Base-by-base conservation (phyloP, 1,284 basidiomycete species). In the Phellinidium pouzarii region DNA sequence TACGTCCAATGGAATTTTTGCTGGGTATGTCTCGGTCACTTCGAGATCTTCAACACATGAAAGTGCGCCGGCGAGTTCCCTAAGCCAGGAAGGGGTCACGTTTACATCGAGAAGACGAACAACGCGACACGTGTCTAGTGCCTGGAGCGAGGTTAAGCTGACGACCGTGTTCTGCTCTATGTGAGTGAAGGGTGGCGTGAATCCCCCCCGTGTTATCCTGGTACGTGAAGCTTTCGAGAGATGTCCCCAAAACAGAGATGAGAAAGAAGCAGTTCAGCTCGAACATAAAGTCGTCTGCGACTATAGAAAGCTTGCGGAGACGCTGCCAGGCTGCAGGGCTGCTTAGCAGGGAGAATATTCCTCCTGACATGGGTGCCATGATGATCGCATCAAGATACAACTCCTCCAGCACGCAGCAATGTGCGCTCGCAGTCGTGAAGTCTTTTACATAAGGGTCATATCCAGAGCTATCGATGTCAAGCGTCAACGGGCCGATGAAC, bases 311-410 rank as follows among this genome's bases (percentile, higher is more conserved):
- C n/a, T 31, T 37, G 26, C 37, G 53, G 14, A 55, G 34, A 5
- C 20, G 42, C 5, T 27, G 27, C 53, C 53, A 55, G 12, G 53
- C 50, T n/a, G 74, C 64, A 53, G 79, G 75, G 23, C 75, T 73
- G 43, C 75, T 75, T 41, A 81, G 66, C 57, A 78, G 71, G 12
- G 74, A 75, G 58, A 79, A 77, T n/a, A 55, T 7, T 14, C 17
- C n/a, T 14, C 43, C 53, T 19, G 51, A 52, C n/a, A 20, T 19
- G 17, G 14, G 34, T 0, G 78, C 74, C 40, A 78, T 59, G 1
- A 71, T 64, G 11, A 76, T 71, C 20, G 71, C 66, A 14, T 62
- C 55, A 48, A 77, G 66, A 56, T 75, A 75, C 20, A 79, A 42
- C 42, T 54, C 53, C 43, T 54, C 40, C 25, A 54, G 42, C 31